Conservation (phyloP, 2,329 filamentous ascomycete species). For the Colletotrichum australisinense region DNA sequence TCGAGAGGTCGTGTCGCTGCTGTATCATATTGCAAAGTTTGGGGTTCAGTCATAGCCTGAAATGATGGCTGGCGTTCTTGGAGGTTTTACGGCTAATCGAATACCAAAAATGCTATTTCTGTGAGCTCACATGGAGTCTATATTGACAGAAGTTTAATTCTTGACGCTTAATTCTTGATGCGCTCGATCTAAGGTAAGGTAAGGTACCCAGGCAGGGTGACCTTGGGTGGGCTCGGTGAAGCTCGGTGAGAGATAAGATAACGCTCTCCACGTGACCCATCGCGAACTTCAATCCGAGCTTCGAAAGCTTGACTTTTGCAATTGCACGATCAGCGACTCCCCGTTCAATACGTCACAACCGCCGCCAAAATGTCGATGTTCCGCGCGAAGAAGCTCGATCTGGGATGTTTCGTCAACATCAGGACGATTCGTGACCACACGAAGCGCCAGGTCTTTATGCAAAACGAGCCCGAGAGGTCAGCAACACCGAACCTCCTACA, state of each 20-base stretch:
- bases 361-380: slow-evolving; percentile 80
- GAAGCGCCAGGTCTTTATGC: slow-evolving; percentile 92
- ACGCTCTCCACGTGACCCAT: background rate
- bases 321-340: slow-evolving; percentile 2
- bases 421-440: slow-evolving; percentile 93
- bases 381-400: slow-evolving; percentile 87
- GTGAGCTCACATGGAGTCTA: background rate
- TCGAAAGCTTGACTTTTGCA: slow-evolving; percentile 6
- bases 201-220: too few relatives aligned
- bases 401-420: slow-evolving; percentile 88
- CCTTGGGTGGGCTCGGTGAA: background rate
- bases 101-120: slow-evolving; percentile 31
- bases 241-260: slow-evolving; percentile 13
- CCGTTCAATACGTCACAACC: background rate
- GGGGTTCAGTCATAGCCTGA: slow-evolving; percentile 21
- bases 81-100: slow-evolving; percentile 15
- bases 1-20: background rate
- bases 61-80: slow-evolving; percentile 29
- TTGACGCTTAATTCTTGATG: too few relatives aligned
- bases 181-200: background rate
- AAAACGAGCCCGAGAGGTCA: slow-evolving; percentile 89
- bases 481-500: background rate
- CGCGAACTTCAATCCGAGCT: slow-evolving; percentile 12
- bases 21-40: slow-evolving; percentile 29
- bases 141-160: background rate